Evolutionary conservation across 306 rosid genomes (phyloP), one percentile per base, ranked within the genome.

Genomic region (Senna siamea): DNA sequence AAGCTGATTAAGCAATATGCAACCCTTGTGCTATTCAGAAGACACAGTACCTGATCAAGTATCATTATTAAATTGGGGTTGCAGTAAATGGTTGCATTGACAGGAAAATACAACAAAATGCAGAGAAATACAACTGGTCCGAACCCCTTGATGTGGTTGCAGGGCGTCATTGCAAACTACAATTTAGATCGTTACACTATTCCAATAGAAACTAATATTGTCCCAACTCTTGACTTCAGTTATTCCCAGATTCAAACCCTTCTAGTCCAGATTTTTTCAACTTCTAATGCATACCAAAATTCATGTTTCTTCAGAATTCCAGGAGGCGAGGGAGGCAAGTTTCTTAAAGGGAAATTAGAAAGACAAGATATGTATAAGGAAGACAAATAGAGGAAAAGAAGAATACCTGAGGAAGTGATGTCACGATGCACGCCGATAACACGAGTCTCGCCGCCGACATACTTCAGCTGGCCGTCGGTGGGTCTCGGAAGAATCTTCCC

Each of bases 391-490:
- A 22, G 13, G 3, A 35, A 48, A 55, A 26, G 10, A 40, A 47
- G 13, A 4, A 17, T 74, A 89, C 97, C 95, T n/a, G 86, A 68
- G 73, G 78, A 82, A n/a, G 76, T 80, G 44, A 82, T 61, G 60
- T 83, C 81, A 4, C 81, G 89, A 2, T 85, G 78, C 32, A 86
- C 46, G 8, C 90, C 76, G 3, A 93, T 51, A 66, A 93, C 89
- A 2, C 98, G 93, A 2, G 93, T 90, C 74, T 93, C 97, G 5
- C 98, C 98, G n/a, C 97, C 98, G 0, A 90, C 92, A 19, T 93
- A 93, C 72, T 88, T 86, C 32, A 93, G 97, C 14, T 70, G 69
- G 13, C 93, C 89, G 7, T 93, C 98, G 68, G 83, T 5, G 15
- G 93, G 90, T 11, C 97, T 74, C 0, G 93, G 97, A 15, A 93